These are phyloP conservation scores for Sporothrix sp. DNA, from an alignment of 2,329 filamentous ascomycete genomes.

Conservation along the genomic window DNA sequence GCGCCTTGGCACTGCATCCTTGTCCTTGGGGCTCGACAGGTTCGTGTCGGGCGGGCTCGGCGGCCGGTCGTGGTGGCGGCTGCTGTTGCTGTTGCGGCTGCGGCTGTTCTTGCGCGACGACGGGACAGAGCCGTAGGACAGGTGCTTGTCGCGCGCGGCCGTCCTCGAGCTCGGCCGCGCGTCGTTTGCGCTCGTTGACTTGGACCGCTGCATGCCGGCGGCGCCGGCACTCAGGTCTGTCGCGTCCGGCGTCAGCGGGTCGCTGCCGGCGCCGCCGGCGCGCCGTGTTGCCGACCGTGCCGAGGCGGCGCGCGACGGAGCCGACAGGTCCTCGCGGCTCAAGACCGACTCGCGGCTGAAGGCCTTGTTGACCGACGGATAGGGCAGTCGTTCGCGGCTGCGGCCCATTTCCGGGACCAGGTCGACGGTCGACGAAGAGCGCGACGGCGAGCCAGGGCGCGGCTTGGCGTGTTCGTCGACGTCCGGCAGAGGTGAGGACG, in stretches of 20 bases:
- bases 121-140: conserved; percentile 24
- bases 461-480: conserved; percentile 2
- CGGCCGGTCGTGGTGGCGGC: conserved; percentile 36
- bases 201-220: conserved; percentile 35
- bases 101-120: conserved; percentile 31
- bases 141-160: conserved; percentile 14
- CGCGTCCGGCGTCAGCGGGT: conserved; percentile 58
- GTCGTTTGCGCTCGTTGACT: conserved; percentile 27
- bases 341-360: conserved; percentile 80
- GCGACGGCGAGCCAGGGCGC: conserved; percentile 1
- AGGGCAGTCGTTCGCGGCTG: conserved; percentile 49
- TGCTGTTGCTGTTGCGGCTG: conserved; percentile 27
- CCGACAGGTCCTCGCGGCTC: conserved; percentile 44
- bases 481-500: not conserved
- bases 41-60: conserved; percentile 57
- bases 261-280: conserved; percentile 29
- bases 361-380: conserved; percentile 78
- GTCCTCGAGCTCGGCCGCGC: conserved; percentile 7
- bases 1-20: conserved; percentile 24
- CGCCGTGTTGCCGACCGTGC: conserved; percentile 8
- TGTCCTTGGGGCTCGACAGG: conserved; percentile 38
- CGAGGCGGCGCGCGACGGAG: conserved; percentile 18
- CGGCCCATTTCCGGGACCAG: conserved; percentile 39
- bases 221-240: conserved; percentile 52
- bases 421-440: conserved; percentile 23